phyloP scores from a whole-genome alignment of 345 rosid species.

The Moricandia moricandioides region DNA sequence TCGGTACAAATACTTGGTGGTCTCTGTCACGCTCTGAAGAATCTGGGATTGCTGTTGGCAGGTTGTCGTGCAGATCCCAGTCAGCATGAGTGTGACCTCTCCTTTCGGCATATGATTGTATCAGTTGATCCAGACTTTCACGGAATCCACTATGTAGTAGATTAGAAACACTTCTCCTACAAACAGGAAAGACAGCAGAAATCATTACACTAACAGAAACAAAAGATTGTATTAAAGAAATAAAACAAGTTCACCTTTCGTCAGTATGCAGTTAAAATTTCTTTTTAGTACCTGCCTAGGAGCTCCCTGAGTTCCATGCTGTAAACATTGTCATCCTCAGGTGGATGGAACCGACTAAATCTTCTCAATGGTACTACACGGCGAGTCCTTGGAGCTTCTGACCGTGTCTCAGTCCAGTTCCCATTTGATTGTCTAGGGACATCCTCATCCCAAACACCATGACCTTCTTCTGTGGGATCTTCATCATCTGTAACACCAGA shows the following conservation, averaged over 20 bases:
- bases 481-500: conserved; percentile 50
- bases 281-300: conserved; percentile 69
- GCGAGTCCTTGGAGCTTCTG: conserved; percentile 62
- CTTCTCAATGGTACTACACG: conserved; percentile 66
- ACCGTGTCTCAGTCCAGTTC: conserved; percentile 61
- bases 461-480: conserved; percentile 42
- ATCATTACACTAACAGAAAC: background rate
- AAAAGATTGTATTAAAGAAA: conserved; percentile 7
- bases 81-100: conserved; percentile 81
- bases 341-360: conserved; percentile 85
- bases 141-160: conserved; percentile 98
- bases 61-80: conserved; percentile 87
- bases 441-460: conserved; percentile 59
- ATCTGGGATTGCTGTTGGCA: conserved; percentile 58
- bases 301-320: conserved; percentile 98
- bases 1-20: conserved; percentile 61
- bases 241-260: background rate
- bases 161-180: conserved; percentile 95
- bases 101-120: conserved; percentile 93
- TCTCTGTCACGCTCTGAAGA: conserved; percentile 66
- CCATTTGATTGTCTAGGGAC: conserved; percentile 52
- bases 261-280: background rate
- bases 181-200: background rate
- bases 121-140: conserved; percentile 93
- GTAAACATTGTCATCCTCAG: conserved; percentile 92